Evolutionary conservation across 2,329 filamentous ascomycete species (phyloP).

Genomic region (Fusarium goolgardi): DNA sequence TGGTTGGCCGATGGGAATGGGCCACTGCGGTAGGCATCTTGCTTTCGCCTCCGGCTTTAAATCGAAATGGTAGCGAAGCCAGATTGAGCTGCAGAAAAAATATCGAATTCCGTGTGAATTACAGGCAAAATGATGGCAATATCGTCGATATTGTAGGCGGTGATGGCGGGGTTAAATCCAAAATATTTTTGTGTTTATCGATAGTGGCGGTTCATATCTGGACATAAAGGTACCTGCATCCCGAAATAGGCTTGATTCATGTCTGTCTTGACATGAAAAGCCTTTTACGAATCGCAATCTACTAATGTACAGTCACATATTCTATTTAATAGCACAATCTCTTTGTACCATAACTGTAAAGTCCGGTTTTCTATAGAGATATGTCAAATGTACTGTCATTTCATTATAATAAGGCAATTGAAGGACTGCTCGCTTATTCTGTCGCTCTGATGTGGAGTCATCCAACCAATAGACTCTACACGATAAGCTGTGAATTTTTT

Average conservation of each 20-base stretch:
- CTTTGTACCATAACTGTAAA: too few species aligned
- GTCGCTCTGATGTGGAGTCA: not conserved
- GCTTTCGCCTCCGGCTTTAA: conserved; percentile 81
- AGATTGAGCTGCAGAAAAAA: conserved; percentile 56
- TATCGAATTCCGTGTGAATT: conserved; percentile 20
- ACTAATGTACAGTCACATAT: rapidly evolving
- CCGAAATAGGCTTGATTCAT: not conserved
- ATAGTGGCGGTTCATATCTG: conserved; percentile 39
- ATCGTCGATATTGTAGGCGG: conserved; percentile 45
- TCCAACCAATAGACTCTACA: not conserved
- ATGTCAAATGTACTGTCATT: not conserved
- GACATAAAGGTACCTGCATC: conserved; percentile 16
- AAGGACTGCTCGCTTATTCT: conserved; percentile 4
- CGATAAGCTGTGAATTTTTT: conserved; percentile 44
- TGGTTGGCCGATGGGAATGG: conserved; percentile 93
- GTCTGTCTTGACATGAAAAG: not conserved
- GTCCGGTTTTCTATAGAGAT: not conserved
- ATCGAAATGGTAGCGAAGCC: conserved; percentile 83
- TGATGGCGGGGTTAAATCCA: conserved; percentile 55
- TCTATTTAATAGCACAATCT: not conserved
- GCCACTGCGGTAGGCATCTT: conserved; percentile 78
- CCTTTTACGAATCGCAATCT: not conserved
- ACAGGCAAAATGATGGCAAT: conserved; percentile 43
- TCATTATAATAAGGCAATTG: not conserved
- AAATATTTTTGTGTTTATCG: conserved; percentile 56